A percentile compares a stretch with the other conserved stretches of the same genome.
phyloP scores from a whole-genome alignment of 805 yeast genomes.

The Nakazawaea ishiwadae region DNA sequence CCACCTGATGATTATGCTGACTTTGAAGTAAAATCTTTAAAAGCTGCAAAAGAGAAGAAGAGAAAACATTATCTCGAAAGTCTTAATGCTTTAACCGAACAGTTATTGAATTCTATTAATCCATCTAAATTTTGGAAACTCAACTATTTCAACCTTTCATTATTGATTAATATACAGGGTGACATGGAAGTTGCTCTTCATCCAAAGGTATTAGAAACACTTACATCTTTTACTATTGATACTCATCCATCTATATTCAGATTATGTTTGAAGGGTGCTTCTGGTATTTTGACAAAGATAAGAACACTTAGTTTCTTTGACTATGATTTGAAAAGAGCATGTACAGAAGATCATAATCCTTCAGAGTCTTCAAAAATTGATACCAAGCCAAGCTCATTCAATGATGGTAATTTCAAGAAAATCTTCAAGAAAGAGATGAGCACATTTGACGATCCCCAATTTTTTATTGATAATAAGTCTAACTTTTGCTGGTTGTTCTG shows the following conservation, averaged over 20 bases:
- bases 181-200: constrained; percentile 45
- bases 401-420: constrained; percentile 28
- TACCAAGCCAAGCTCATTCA: constrained; percentile 29
- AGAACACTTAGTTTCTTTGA: constrained; percentile 38
- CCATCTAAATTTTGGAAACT: constrained; percentile 30
- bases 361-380: constrained; percentile 36
- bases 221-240: constrained; percentile 45
- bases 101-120: neutral
- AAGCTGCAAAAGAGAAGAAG: constrained; percentile 59
- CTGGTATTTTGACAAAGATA: constrained; percentile 45
- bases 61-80: constrained; percentile 36
- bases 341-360: constrained; percentile 30
- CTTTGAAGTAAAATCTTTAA: constrained; percentile 53
- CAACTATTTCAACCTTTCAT: constrained; percentile 23
- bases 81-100: constrained; percentile 23
- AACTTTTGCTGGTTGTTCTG: constrained; percentile 72
- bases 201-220: constrained; percentile 33
- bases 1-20: constrained; percentile 62
- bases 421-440: constrained; percentile 48
- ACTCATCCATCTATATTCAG: constrained; percentile 67
- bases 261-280: constrained; percentile 54
- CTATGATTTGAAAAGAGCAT: constrained; percentile 42
- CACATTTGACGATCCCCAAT: constrained; percentile 40
- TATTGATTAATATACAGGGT: constrained; percentile 49
- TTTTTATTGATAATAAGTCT: constrained; percentile 53